phyloP scores from a whole-genome alignment of 768 basidiomycete species.

The Leccinum subgranulosum region DNA sequence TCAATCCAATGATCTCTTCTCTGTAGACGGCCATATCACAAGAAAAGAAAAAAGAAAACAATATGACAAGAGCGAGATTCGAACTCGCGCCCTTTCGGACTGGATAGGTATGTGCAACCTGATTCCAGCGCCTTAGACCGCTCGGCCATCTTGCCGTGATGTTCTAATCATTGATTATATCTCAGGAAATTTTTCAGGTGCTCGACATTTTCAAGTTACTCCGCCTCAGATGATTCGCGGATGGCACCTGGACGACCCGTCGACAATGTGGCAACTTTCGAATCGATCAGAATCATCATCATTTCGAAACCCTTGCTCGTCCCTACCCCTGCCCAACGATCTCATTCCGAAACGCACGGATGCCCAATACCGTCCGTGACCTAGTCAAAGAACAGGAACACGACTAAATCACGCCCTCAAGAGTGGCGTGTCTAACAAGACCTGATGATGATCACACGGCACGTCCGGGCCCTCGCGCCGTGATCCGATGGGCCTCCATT shows the following conservation, averaged over 20 bases:
- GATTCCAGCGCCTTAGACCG: slow-evolving; percentile 61
- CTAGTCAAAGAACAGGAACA: neutral
- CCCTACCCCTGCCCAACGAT: neutral
- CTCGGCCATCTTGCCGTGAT: slow-evolving; percentile 48
- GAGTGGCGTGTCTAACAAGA: no score
- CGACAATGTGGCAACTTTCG: neutral
- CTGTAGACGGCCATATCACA: neutral
- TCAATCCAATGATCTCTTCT: neutral
- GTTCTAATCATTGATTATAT: neutral
- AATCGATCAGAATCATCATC: neutral
- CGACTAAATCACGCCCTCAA: neutral
- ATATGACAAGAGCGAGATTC: slow-evolving; percentile 36
- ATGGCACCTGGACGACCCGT: neutral
- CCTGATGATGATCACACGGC: neutral
- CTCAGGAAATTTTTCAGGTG: neutral
- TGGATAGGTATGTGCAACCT: slow-evolving; percentile 30
- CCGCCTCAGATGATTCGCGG: neutral
- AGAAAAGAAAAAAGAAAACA: slow-evolving; percentile 5
- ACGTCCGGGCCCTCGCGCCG: neutral
- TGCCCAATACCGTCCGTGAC: neutral
- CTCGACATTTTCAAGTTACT: neutral
- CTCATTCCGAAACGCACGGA: neutral
- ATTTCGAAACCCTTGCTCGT: neutral
- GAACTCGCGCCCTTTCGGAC: slow-evolving; percentile 33
- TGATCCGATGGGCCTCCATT: neutral